Percentiles rank a stretch among this genome's conserved stretches.
Evolutionary conservation across 2,329 filamentous ascomycete species (phyloP).

Genomic region (Chrysosporium queenslandicum): DNA sequence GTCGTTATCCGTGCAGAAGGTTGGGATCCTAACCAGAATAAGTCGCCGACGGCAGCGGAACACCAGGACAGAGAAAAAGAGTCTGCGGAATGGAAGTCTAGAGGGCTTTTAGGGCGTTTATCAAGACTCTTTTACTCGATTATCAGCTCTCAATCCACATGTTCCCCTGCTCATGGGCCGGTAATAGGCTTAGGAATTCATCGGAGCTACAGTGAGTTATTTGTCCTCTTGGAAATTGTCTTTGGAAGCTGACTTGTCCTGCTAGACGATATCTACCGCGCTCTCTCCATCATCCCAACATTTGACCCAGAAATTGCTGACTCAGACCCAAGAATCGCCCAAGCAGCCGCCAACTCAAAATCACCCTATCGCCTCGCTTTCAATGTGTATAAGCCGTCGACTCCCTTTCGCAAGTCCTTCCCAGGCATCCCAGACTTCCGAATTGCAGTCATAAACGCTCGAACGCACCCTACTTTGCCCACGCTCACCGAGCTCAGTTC

Average conservation of each 20-base stretch:
- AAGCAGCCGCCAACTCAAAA: constrained; percentile 15
- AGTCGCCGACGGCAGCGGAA: neutral
- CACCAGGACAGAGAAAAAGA: neutral
- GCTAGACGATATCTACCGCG: constrained; percentile 64
- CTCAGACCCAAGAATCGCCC: constrained; percentile 22
- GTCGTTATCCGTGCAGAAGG: constrained; percentile 61
- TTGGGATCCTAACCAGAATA: constrained; percentile 31
- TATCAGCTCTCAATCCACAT: constrained; percentile 21
- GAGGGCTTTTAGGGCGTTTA: constrained; percentile 26
- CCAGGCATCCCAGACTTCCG: constrained; percentile 74
- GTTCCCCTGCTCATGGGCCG: constrained; percentile 36
- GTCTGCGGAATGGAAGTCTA: constrained; percentile 8
- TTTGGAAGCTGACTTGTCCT: constrained; percentile 32
- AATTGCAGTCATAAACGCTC: constrained; percentile 70
- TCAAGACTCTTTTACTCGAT: constrained; percentile 29
- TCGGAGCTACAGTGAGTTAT: constrained; percentile 40
- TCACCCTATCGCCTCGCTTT: constrained; percentile 60
- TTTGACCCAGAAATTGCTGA: constrained; percentile 48
- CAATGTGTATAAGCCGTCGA: constrained; percentile 68
- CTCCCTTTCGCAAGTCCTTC: constrained; percentile 65
- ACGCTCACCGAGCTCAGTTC: constrained; percentile 60
- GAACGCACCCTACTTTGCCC: constrained; percentile 56
- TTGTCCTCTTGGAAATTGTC: neutral
- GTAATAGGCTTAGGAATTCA: constrained; percentile 46
- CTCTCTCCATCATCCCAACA: constrained; percentile 61